Evolutionary conservation across 768 basidiomycete species (phyloP).

Genomic region (Tricholoma furcatifolium): DNA sequence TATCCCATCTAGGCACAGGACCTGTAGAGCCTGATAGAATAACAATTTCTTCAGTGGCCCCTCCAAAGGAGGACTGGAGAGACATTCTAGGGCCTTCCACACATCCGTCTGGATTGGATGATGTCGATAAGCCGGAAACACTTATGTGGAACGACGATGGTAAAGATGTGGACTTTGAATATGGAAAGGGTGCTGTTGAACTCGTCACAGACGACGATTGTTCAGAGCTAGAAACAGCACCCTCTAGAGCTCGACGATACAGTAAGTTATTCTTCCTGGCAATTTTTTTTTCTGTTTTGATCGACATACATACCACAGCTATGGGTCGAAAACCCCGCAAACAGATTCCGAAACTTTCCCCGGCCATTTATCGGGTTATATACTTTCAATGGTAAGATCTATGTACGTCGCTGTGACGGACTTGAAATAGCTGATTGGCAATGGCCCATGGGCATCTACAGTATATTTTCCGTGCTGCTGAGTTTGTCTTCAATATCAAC

Average conservation of each 20-base stretch:
- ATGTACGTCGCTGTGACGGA: background rate
- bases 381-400: constrained; percentile 52
- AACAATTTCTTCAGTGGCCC: constrained; percentile 3
- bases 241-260: background rate
- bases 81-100: constrained; percentile 12
- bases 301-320: background rate
- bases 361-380: constrained; percentile 52
- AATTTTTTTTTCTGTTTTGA: background rate
- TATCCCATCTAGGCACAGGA: constrained; percentile 9
- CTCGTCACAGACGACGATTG: background rate
- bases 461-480: constrained; percentile 45
- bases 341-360: constrained; percentile 32
- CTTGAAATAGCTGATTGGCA: background rate
- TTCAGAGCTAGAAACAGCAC: background rate
- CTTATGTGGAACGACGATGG: constrained; percentile 8
- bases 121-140: constrained; percentile 8
- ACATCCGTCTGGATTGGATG: background rate
- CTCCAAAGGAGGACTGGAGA: background rate
- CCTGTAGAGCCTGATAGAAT: constrained; percentile 10
- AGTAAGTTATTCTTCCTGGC: background rate
- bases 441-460: constrained; percentile 17
- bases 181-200: background rate
- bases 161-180: constrained; percentile 14
- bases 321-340: constrained; percentile 20
- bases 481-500: constrained; percentile 49